Conservation (phyloP, 108 stramenopile genomes). For the Pseudonitzschia multistriata region DNA sequence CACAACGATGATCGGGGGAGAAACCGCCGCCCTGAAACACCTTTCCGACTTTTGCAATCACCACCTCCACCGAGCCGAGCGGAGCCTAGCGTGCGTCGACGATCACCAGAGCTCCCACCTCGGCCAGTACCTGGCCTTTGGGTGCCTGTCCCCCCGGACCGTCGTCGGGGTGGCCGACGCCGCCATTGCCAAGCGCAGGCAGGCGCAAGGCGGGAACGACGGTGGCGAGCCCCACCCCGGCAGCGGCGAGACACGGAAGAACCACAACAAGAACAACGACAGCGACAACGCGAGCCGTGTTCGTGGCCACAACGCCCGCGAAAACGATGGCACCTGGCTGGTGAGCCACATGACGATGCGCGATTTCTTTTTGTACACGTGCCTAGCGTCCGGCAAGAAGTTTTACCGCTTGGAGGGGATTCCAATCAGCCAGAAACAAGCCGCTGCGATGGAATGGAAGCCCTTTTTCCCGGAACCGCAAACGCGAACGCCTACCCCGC, state of each 20-base stretch:
- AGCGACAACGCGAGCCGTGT: conserved; percentile 8
- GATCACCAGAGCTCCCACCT: conserved; percentile 53
- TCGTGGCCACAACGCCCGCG: conserved; percentile 2
- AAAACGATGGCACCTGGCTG: conserved; percentile 49
- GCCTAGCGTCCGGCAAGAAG: conserved; percentile 36
- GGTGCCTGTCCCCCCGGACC: conserved; percentile 51
- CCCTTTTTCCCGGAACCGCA: neutral
- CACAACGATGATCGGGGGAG: conserved; percentile 19
- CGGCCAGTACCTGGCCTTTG: conserved; percentile 45
- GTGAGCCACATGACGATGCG: conserved; percentile 69
- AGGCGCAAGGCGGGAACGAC: conserved; percentile 14
- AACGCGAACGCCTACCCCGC: neutral
- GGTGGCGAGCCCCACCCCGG: neutral
- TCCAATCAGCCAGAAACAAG: conserved; percentile 30
- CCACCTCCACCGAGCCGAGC: conserved; percentile 47
- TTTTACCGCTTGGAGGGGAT: conserved; percentile 38
- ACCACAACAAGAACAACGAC: neutral
- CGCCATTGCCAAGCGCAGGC: neutral
- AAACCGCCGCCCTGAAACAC: conserved; percentile 35
- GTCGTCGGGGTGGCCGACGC: conserved; percentile 41
- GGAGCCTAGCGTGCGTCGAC: conserved; percentile 55
- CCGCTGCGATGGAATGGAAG: conserved; percentile 2
- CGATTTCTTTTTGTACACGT: conserved; percentile 65
- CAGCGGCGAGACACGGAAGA: neutral
- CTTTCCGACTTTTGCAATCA: conserved; percentile 43